These are phyloP conservation scores for Metschnikowia borealis DNA, from an alignment of 805 yeast species.

Conservation along the genomic window DNA sequence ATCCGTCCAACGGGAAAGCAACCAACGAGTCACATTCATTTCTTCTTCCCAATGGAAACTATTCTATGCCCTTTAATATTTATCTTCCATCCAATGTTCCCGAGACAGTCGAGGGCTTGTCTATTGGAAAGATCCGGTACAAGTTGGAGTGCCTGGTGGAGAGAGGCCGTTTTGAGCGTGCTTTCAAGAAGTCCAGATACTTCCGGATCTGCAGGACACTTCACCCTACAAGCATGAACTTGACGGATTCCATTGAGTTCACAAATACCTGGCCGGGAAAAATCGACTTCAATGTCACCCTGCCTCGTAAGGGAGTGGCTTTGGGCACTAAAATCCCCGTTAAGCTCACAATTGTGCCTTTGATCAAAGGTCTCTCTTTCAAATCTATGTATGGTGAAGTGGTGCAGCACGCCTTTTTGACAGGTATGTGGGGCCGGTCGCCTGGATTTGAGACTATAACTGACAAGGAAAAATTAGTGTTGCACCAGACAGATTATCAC, in stretches of 20 bases:
- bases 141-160: conserved; percentile 40
- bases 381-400: conserved; percentile 31
- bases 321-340: conserved; percentile 44
- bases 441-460: conserved; percentile 38
- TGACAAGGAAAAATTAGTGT: conserved; percentile 23
- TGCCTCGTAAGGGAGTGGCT: conserved; percentile 44
- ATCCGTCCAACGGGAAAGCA: conserved; percentile 9
- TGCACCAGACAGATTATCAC: conserved; percentile 18
- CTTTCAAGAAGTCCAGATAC: conserved; percentile 32
- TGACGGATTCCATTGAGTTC: conserved; percentile 43
- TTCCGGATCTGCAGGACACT: conserved; percentile 44
- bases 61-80: conserved; percentile 45
- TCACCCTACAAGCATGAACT: conserved; percentile 34
- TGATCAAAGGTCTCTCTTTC: conserved; percentile 41
- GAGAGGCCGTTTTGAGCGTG: conserved; percentile 41
- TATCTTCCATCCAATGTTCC: conserved; percentile 44
- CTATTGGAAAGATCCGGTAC: conserved; percentile 41
- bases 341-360: conserved; percentile 42
- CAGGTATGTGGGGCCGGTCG: conserved; percentile 30
- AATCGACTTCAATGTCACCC: conserved; percentile 45
- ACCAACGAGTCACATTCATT: conserved; percentile 27
- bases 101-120: conserved; percentile 50
- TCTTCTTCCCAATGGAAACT: conserved; percentile 49
- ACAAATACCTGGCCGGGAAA: conserved; percentile 52
- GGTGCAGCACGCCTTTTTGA: conserved; percentile 35